Conservation (phyloP, 1,284 basidiomycete species). For the Rhodotorula sp. region DNA sequence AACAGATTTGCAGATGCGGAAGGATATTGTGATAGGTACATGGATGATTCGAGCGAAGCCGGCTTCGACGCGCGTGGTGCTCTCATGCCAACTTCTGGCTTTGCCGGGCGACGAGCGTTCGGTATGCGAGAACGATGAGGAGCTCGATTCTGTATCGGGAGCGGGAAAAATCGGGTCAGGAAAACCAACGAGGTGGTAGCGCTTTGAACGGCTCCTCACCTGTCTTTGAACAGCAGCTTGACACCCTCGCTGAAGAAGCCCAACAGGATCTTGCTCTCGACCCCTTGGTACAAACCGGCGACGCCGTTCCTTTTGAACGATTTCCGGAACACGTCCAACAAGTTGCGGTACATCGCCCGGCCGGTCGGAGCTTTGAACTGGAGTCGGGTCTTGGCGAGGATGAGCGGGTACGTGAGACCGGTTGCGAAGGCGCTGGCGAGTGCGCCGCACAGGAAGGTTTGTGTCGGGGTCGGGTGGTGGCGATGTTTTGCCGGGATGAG, state of each 20-base stretch:
- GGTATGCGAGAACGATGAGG: conserved; percentile 15
- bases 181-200: background rate
- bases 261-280: conserved; percentile 80
- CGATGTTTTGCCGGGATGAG: conserved; percentile 47
- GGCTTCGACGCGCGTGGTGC: too few relatives aligned
- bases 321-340: conserved; percentile 43
- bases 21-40: too few relatives aligned
- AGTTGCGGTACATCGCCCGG: conserved; percentile 36
- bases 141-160: conserved; percentile 12
- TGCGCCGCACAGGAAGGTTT: conserved; percentile 53
- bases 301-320: conserved; percentile 72
- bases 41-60: too few relatives aligned
- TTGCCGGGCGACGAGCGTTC: conserved; percentile 1
- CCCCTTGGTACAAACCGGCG: conserved; percentile 77
- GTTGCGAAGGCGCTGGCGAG: conserved; percentile 51
- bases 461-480: conserved; percentile 46
- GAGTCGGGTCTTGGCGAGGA: conserved; percentile 47
- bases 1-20: too few relatives aligned
- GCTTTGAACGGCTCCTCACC: conserved; percentile 38
- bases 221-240: conserved; percentile 52
- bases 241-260: conserved; percentile 60
- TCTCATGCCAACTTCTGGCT: background rate
- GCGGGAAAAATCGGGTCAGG: background rate
- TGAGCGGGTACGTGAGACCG: conserved; percentile 37
- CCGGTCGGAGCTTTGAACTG: conserved; percentile 50